A percentile compares a stretch with the other conserved stretches of the same genome.
These are phyloP conservation scores for Calonectria henricotiae DNA, from an alignment of 2,329 filamentous ascomycete species.

Conservation along the genomic window DNA sequence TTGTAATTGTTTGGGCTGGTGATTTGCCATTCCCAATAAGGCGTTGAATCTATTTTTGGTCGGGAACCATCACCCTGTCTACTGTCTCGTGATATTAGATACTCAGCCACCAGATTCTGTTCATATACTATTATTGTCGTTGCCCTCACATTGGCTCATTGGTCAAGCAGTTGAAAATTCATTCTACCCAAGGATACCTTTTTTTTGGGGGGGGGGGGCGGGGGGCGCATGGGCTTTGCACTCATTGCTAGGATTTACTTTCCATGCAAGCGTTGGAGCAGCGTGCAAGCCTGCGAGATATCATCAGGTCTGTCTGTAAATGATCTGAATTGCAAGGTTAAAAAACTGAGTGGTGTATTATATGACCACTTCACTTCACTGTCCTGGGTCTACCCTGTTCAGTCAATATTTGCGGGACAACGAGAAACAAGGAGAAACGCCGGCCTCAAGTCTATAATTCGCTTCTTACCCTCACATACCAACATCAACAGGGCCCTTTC, in stretches of 20 bases:
- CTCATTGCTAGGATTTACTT: too few relatives aligned
- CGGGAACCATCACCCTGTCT: constrained; percentile 37
- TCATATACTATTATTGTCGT: constrained; percentile 30
- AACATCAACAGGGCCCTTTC: constrained; percentile 12
- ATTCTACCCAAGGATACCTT: too few relatives aligned
- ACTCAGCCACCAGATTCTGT: constrained; percentile 35
- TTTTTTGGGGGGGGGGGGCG: too few relatives aligned
- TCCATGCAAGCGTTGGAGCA: not conserved
- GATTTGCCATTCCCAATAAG: constrained; percentile 41
- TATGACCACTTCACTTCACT: constrained; percentile 33
- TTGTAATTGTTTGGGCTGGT: constrained; percentile 40
- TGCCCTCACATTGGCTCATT: not conserved
- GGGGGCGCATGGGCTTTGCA: too few relatives aligned
- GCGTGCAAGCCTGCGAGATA: constrained; percentile 39
- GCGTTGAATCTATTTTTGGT: constrained; percentile 43
- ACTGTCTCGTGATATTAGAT: constrained; percentile 31
- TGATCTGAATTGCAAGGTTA: constrained; percentile 36
- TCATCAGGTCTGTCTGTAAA: constrained; percentile 38
- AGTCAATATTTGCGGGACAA: constrained; percentile 36
- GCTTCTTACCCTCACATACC: constrained; percentile 48
- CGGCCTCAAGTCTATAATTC: constrained; percentile 51
- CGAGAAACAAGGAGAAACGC: constrained; percentile 45
- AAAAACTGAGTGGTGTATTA: constrained; percentile 36
- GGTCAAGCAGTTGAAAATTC: not conserved
- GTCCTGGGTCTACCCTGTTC: constrained; percentile 43